Evolutionary conservation across 768 basidiomycete genomes (phyloP).

Genomic region (Omphalotus guepiniiformis): DNA sequence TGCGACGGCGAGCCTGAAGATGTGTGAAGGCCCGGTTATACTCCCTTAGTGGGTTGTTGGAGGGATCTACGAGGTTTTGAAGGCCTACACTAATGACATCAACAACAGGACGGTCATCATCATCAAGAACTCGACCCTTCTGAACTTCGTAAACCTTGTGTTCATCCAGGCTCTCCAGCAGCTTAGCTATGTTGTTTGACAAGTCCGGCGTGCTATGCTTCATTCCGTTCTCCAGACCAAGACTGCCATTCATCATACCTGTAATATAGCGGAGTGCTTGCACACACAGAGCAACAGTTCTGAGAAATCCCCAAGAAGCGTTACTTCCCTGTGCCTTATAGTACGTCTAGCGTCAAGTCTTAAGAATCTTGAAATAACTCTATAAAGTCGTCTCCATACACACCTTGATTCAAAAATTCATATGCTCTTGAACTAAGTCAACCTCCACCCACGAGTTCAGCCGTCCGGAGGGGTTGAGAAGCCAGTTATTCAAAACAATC

Average conservation of each 20-base stretch:
- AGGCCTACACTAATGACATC: not conserved
- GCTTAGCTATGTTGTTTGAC: conserved; percentile 2
- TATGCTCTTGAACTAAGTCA: conserved; percentile 30
- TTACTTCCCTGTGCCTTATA: conserved; percentile 26
- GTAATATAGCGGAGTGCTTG: conserved; percentile 7
- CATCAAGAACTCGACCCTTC: conserved; percentile 6
- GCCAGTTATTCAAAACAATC: conserved; percentile 29
- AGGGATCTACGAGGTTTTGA: no score
- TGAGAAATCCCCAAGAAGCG: conserved; percentile 29
- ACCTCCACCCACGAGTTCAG: conserved; percentile 22
- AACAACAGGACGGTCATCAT: not conserved
- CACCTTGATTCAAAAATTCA: conserved; percentile 31
- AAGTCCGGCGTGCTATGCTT: conserved; percentile 7
- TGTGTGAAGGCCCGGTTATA: no score
- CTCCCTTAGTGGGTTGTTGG: no score
- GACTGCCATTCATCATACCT: conserved; percentile 1
- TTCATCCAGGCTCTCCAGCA: conserved; percentile 8
- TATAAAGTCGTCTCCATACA: not conserved
- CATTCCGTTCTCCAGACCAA: conserved; percentile 8
- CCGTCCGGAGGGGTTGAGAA: conserved; percentile 25
- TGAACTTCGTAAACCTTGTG: conserved; percentile 7
- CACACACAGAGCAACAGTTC: conserved; percentile 21
- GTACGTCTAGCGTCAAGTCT: conserved; percentile 10
- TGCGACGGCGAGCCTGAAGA: no score
- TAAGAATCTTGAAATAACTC: no score